These are phyloP conservation scores for Dictyostelium firmibasis DNA, from an alignment of 78 protist species.

Conservation along the genomic window DNA sequence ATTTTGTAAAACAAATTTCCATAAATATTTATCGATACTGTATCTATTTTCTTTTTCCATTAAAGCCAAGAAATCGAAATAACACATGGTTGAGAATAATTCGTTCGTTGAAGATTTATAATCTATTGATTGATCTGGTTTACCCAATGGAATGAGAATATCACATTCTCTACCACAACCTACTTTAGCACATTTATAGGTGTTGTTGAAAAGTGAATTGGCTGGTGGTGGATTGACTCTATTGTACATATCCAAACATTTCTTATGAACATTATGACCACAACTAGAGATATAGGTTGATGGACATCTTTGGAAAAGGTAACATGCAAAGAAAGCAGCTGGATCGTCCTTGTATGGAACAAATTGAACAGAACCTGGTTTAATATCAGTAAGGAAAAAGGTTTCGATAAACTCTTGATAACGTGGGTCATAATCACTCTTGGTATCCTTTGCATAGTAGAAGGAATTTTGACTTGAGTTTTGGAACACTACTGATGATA, in stretches of 20 bases:
- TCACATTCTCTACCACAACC: background rate
- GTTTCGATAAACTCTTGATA: background rate
- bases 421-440: background rate
- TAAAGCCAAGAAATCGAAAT: background rate
- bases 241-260: background rate
- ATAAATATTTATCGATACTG: constrained; percentile 6
- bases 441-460: background rate
- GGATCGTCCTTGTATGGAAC: background rate
- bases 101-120: background rate
- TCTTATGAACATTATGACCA: background rate
- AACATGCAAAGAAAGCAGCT: background rate
- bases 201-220: background rate
- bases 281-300: background rate
- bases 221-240: background rate
- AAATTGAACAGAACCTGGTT: constrained; percentile 15
- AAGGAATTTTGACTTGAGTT: background rate
- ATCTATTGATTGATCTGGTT: background rate
- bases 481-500: background rate
- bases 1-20: constrained; percentile 53
- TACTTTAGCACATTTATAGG: background rate
- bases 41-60: background rate
- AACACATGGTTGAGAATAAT: background rate
- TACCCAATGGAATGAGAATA: background rate
- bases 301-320: background rate
- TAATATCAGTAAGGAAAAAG: constrained; percentile 14